These are phyloP conservation scores for Plasmodium sp. DNA, from an alignment of 169 alveolate genomes.

Conservation along the genomic window DNA sequence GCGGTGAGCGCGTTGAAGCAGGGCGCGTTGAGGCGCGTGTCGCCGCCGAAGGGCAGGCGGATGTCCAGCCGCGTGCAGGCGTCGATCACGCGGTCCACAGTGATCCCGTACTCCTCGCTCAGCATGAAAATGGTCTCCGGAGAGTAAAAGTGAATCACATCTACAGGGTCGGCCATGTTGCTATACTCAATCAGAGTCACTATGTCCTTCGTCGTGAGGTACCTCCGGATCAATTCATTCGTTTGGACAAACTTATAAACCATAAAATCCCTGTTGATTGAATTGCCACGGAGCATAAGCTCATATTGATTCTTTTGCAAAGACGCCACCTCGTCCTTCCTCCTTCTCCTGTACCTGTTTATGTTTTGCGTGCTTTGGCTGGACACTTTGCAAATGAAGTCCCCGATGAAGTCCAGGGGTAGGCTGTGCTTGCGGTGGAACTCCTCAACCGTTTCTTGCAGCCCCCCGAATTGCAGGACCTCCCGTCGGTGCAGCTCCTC, in stretches of 20 bases:
- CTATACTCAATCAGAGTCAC: slow-evolving; percentile 33
- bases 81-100: slow-evolving; percentile 40
- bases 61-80: slow-evolving; percentile 40
- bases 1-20: slow-evolving; percentile 43
- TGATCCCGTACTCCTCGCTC: slow-evolving; percentile 50
- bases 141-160: slow-evolving; percentile 43
- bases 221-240: slow-evolving; percentile 18
- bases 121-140: slow-evolving; percentile 66
- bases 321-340: slow-evolving; percentile 28
- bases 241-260: slow-evolving; percentile 47
- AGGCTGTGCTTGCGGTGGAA: slow-evolving; percentile 38
- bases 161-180: slow-evolving; percentile 66
- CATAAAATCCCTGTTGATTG: slow-evolving; percentile 20
- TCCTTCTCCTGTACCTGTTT: slow-evolving; percentile 35
- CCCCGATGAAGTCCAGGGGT: slow-evolving; percentile 49
- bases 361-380: slow-evolving; percentile 5
- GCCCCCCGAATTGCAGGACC: slow-evolving; percentile 20
- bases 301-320: neutral
- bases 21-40: slow-evolving; percentile 44
- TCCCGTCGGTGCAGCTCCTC: slow-evolving; percentile 22
- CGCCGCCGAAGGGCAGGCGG: slow-evolving; percentile 48
- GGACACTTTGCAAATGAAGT: slow-evolving; percentile 47
- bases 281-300: neutral
- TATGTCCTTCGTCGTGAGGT: slow-evolving; percentile 52
- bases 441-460: slow-evolving; percentile 52